phyloP scores from a whole-genome alignment of 352 stramenopile genomes.

The Phytopythium cucurbitacearum region DNA sequence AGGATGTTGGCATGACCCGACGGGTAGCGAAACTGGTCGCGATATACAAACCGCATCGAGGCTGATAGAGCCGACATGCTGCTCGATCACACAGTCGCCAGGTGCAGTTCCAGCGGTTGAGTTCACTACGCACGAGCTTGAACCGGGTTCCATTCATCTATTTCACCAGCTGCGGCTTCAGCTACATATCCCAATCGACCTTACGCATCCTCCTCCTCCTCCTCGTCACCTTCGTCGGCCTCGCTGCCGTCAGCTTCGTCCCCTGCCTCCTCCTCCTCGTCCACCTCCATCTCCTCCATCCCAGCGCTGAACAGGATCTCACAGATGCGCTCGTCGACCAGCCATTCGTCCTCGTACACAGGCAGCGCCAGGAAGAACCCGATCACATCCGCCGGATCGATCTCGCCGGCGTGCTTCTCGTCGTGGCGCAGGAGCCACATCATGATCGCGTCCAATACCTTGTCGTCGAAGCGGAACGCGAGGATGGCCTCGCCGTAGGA shows the following conservation, averaged over 20 bases:
- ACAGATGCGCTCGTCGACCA: conserved; percentile 70
- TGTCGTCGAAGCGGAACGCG: conserved; percentile 55
- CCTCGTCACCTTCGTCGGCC: conserved; percentile 16
- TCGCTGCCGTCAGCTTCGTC: conserved; percentile 15
- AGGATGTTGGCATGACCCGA: too few relatives aligned
- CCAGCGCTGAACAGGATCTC: conserved; percentile 60
- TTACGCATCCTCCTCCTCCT: conserved; percentile 12
- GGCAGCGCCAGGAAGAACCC: conserved; percentile 69
- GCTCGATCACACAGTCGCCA: not conserved
- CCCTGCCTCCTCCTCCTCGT: conserved; percentile 14
- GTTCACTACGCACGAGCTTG: not conserved
- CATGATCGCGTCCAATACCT: conserved; percentile 38
- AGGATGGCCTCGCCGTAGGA: conserved; percentile 51
- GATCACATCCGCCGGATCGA: conserved; percentile 56
- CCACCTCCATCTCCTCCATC: conserved; percentile 28
- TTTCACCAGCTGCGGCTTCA: not conserved
- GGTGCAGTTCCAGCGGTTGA: not conserved
- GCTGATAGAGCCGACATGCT: too few relatives aligned
- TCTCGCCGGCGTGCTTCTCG: conserved; percentile 42
- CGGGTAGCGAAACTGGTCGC: too few relatives aligned
- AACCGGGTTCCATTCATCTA: too few relatives aligned
- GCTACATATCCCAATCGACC: conserved; percentile 2
- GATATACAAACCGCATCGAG: too few relatives aligned
- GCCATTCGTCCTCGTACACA: conserved; percentile 73
- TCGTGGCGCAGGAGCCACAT: conserved; percentile 46